phyloP scores from a whole-genome alignment of 495 filamentous ascomycete genomes.

The Hyphodiscus hymeniophilus region DNA sequence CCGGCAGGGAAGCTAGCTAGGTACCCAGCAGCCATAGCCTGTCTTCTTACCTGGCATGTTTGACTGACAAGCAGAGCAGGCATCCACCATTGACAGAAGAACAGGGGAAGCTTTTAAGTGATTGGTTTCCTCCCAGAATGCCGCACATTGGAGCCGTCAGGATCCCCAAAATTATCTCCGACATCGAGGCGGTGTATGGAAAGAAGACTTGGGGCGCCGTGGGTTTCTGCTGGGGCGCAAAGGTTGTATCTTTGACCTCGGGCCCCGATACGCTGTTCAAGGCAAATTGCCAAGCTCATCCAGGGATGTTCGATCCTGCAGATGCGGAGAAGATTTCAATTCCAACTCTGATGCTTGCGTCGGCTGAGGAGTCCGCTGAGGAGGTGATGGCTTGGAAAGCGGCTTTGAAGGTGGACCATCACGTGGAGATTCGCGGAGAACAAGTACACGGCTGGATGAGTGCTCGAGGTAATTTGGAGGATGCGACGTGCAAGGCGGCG shows the following conservation, averaged over 20 bases:
- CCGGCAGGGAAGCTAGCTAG: no score
- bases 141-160: constrained; percentile 53
- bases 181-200: constrained; percentile 44
- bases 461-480: constrained; percentile 58
- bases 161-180: constrained; percentile 55
- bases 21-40: no score
- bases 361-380: constrained; percentile 53
- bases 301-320: constrained; percentile 79
- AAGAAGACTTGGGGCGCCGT: constrained; percentile 67
- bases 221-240: constrained; percentile 89
- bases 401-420: constrained; percentile 54
- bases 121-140: constrained; percentile 64
- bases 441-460: constrained; percentile 93
- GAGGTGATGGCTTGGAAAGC: constrained; percentile 66
- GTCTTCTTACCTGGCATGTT: no score
- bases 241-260: constrained; percentile 51
- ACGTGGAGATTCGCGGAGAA: constrained; percentile 70
- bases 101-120: constrained; percentile 62
- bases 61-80: constrained; percentile 14
- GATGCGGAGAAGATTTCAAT: constrained; percentile 59
- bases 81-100: constrained; percentile 75
- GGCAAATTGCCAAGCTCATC: constrained; percentile 61
- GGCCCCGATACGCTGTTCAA: constrained; percentile 54
- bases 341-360: constrained; percentile 56
- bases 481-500: constrained; percentile 60